Evolutionary conservation across 768 basidiomycete species (phyloP), one percentile per base, ranked within the genome.

Genomic region (Boletus tomentosulus): DNA sequence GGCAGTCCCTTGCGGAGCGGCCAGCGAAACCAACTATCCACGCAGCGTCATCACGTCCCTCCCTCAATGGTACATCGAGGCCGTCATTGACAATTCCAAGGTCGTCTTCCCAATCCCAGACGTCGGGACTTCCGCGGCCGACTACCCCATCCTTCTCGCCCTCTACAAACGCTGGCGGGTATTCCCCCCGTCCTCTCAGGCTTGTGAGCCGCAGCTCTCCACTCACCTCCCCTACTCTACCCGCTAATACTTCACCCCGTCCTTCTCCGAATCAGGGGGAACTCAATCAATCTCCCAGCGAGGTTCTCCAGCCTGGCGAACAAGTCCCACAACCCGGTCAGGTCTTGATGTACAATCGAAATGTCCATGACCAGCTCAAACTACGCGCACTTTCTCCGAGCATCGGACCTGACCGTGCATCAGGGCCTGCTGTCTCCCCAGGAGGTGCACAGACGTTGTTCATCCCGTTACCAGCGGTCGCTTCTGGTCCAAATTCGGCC

Each of bases 351-450:
- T 69, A 72, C 34, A 73, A 73, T 39, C 58, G 71, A 6, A 72
- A 73, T 13, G 33, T 73, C n/a, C 64, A 66, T 46, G 65, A 73
- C 56, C 68, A 68, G 27, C 64, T 70, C 48, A 70, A 70, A 22
- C 46, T 55, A 13, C 62, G 62, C 8, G 19, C 65, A 0, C 46
- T 63, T 1, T 61, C 63, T 22, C 6, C 60, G 27, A 62, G 50
- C 13, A 54, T 45, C 2, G 57, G 47, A 0, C 30, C 55, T 27
- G 46, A 58, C 33, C 57, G 51, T 5, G 16, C 59, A 8, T 56
- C 53, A 5, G 34, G 44, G 1, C 50, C 55, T 0, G 52, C 48
- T 13, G 34, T 53, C 25, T 64, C 69, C 1, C 59, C 70, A 2
- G 57, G 57, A 6, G 59, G 58, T 1, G 37, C 64, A 2, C 68